phyloP scores from a whole-genome alignment of 1,139 yeast genomes.

The Geotrichum candidum region DNA sequence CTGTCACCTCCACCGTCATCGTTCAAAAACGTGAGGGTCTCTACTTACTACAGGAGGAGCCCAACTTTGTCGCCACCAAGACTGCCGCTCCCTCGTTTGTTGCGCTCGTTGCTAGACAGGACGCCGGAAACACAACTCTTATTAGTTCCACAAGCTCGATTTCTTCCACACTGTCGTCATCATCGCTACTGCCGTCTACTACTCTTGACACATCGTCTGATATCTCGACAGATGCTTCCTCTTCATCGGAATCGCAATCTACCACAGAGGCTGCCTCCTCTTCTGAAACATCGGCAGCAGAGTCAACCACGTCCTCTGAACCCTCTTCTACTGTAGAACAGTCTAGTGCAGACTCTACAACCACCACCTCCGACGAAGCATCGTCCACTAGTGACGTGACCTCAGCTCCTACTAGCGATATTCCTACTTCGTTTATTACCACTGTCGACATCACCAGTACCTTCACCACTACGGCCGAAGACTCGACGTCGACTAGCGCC shows the following conservation, averaged over 20 bases:
- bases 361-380: not conserved
- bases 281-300: not conserved
- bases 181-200: constrained; percentile 1
- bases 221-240: not conserved
- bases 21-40: not conserved
- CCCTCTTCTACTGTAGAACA: not conserved
- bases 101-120: not conserved
- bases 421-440: constrained; percentile 7
- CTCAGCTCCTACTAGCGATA: not conserved
- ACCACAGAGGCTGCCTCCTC: not conserved
- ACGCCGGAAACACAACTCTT: not conserved
- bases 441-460: constrained; percentile 5
- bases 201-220: not conserved
- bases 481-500: not conserved
- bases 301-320: not conserved
- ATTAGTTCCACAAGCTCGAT: not conserved
- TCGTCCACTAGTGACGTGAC: not conserved
- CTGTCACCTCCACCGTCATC: not conserved
- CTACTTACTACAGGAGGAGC: not conserved
- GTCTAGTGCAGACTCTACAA: not conserved
- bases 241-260: not conserved
- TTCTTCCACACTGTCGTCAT: not conserved
- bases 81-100: not conserved
- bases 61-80: not conserved
- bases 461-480: not conserved